Evolutionary conservation across 768 basidiomycete genomes (phyloP).

Genomic region (Gloeopeniophorella convolvens): DNA sequence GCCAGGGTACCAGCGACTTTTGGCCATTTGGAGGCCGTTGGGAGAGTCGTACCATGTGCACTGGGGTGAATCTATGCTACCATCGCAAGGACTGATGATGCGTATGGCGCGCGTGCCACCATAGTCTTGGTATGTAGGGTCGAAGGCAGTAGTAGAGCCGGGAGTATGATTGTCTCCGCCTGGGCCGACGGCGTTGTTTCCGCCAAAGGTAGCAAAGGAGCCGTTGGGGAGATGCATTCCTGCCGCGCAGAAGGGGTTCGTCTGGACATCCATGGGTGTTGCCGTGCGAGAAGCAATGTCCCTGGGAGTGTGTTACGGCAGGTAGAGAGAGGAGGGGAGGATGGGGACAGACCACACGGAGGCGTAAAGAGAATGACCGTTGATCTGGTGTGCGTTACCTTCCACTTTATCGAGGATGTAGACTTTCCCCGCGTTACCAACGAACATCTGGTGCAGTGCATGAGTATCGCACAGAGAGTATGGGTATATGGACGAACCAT

Average conservation of each 20-base stretch:
- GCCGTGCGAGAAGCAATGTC: slow-evolving; percentile 55
- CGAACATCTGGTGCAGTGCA: slow-evolving; percentile 77
- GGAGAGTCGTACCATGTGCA: slow-evolving; percentile 75
- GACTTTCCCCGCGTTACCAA: slow-evolving; percentile 73
- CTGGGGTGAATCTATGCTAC: slow-evolving; percentile 36
- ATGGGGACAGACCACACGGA: slow-evolving; percentile 47
- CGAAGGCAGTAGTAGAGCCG: slow-evolving; percentile 41
- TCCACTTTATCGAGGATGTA: slow-evolving; percentile 93
- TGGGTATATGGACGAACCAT: slow-evolving; percentile 35
- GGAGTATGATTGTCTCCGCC: slow-evolving; percentile 51
- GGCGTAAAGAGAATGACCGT: slow-evolving; percentile 71
- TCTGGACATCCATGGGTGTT: slow-evolving; percentile 61
- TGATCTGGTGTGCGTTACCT: slow-evolving; percentile 58
- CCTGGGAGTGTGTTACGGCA: slow-evolving; percentile 30
- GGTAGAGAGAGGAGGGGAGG: not conserved
- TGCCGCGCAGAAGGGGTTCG: slow-evolving; percentile 77
- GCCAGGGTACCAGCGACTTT: slow-evolving; percentile 70
- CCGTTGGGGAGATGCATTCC: slow-evolving; percentile 80
- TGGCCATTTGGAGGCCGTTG: slow-evolving; percentile 56
- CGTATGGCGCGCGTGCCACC: slow-evolving; percentile 79
- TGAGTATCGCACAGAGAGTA: not conserved
- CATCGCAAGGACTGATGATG: slow-evolving; percentile 69
- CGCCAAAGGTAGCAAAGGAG: slow-evolving; percentile 68
- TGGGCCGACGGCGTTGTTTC: slow-evolving; percentile 66
- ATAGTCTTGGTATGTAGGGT: slow-evolving; percentile 67